Evolutionary conservation across 2,329 filamentous ascomycete species (phyloP).

Genomic region (Coniella lustricola): DNA sequence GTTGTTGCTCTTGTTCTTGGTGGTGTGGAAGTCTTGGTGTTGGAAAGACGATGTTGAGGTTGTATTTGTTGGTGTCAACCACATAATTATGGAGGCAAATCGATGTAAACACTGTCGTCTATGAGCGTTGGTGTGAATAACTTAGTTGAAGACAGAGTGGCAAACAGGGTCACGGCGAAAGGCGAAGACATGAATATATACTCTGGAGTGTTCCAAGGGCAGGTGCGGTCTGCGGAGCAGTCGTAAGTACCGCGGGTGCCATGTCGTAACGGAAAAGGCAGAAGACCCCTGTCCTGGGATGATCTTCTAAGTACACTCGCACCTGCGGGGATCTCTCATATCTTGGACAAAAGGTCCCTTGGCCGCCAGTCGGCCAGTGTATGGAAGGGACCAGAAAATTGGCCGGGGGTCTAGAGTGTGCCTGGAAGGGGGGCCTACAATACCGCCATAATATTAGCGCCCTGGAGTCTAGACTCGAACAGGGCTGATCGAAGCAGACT

Average conservation of each 20-base stretch:
- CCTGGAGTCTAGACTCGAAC: background rate
- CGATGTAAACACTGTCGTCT: background rate
- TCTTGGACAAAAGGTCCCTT: background rate
- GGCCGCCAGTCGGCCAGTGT: background rate
- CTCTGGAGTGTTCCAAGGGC: background rate
- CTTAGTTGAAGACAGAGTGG: background rate
- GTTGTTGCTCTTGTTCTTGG: background rate
- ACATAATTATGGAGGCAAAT: slow-evolving; percentile 10
- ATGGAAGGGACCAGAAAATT: slow-evolving; percentile 1
- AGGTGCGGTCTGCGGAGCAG: background rate
- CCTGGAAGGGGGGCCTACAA: background rate
- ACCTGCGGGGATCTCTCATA: too few species aligned
- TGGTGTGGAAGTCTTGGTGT: background rate
- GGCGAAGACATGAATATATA: background rate
- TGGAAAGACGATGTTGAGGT: slow-evolving; percentile 19
- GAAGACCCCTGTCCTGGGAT: too few species aligned
- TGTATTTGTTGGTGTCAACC: slow-evolving; percentile 7
- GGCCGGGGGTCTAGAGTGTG: background rate
- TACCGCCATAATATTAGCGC: background rate
- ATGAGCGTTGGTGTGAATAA: background rate
- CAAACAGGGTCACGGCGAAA: background rate
- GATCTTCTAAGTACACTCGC: too few species aligned
- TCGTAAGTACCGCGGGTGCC: too few species aligned
- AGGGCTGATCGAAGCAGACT: background rate
- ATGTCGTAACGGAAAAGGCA: too few species aligned